Evolutionary conservation across 441 rosid genomes (phyloP).

Genomic region (Mallotus japonicus): DNA sequence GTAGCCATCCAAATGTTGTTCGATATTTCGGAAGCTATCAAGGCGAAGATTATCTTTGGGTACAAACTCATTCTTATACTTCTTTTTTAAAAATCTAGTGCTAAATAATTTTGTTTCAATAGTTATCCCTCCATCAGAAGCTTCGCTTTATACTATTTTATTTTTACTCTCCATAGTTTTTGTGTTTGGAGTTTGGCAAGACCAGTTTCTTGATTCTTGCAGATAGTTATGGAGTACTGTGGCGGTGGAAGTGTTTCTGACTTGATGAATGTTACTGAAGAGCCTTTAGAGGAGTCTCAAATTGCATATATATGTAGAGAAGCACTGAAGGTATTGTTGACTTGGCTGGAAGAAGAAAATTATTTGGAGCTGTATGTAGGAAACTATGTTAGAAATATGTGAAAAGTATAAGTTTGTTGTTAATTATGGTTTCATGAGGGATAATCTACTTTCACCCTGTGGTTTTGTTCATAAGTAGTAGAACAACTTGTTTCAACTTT

Average conservation of each 20-base stretch:
- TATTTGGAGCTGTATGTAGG: background rate
- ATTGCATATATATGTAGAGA: conserved; percentile 95
- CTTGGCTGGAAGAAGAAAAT: conserved; percentile 17
- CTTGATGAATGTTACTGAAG: conserved; percentile 87
- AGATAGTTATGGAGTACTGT: conserved; percentile 99
- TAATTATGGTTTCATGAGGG: background rate
- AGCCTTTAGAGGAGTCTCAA: conserved; percentile 92
- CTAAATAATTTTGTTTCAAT: conserved; percentile 12
- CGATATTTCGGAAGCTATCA: conserved; percentile 97
- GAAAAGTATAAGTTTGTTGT: background rate
- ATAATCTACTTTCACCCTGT: conserved; percentile 9
- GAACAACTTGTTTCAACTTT: background rate
- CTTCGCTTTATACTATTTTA: background rate
- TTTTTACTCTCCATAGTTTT: background rate
- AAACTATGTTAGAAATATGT: background rate
- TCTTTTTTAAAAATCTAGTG: background rate
- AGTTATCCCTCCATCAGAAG: background rate
- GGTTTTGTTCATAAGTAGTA: background rate
- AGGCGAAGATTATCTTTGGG: conserved; percentile 99
- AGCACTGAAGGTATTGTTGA: conserved; percentile 72
- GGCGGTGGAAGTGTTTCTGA: conserved; percentile 99
- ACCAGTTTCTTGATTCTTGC: conserved; percentile 44
- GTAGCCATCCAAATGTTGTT: conserved; percentile 96
- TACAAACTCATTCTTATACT: conserved; percentile 36
- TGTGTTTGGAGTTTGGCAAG: conserved; percentile 13